Conservation (phyloP, 148 eudicot species). For the Salicornia ramosissima region DNA sequence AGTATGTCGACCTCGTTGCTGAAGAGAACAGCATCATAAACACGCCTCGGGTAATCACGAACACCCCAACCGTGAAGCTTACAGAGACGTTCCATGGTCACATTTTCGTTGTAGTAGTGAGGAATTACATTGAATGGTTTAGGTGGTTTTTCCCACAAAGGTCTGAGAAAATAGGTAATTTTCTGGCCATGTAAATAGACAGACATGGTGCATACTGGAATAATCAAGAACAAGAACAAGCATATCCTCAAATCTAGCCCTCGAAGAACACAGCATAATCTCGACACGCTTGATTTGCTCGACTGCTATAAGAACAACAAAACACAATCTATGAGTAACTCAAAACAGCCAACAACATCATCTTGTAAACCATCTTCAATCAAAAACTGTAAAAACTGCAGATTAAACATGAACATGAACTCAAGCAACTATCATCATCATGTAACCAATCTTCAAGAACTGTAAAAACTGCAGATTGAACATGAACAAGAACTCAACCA, state of each 20-base stretch:
- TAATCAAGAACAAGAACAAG: conserved; percentile 49
- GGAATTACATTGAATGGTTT: conserved; percentile 61
- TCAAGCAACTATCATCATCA: not conserved
- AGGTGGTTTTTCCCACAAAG: conserved; percentile 80
- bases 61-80: conserved; percentile 76
- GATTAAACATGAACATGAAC: not conserved
- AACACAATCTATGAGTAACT: not conserved
- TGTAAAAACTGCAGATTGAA: not conserved
- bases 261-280: conserved; percentile 54
- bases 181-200: conserved; percentile 70
- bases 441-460: not conserved
- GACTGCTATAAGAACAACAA: conserved; percentile 41
- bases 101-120: conserved; percentile 65
- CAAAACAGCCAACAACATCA: not conserved
- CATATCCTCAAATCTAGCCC: conserved; percentile 55
- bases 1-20: conserved; percentile 70
- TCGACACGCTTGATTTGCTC: conserved; percentile 35
- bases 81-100: conserved; percentile 66
- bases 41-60: conserved; percentile 77
- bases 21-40: conserved; percentile 70
- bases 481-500: not conserved
- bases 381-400: not conserved
- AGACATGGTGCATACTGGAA: conserved; percentile 41
- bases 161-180: conserved; percentile 68
- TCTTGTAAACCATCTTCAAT: not conserved